Percentiles rank a stretch among this genome's conserved stretches.
These are phyloP conservation scores for Circinella umbellata DNA, from an alignment of 371 early-diverging fungal genomes.

Conservation along the genomic window DNA sequence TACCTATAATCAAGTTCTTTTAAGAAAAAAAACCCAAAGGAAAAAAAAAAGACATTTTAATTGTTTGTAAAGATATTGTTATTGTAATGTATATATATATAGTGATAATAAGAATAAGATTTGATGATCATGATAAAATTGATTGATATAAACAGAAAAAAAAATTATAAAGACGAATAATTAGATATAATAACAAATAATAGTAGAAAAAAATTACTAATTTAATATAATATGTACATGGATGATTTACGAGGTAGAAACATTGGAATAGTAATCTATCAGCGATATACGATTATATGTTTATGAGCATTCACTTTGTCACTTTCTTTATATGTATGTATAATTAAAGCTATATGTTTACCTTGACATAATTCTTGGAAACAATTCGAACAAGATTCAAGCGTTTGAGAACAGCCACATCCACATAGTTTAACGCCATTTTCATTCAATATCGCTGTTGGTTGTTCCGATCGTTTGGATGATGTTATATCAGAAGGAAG, in stretches of 20 bases:
- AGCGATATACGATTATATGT: too few species aligned
- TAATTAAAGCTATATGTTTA: slow-evolving; percentile 4
- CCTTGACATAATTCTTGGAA: slow-evolving; percentile 25
- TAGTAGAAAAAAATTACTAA: background rate
- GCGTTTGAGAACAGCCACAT: slow-evolving; percentile 40
- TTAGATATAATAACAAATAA: too few species aligned
- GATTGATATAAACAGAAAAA: too few species aligned
- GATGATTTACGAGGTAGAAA: background rate
- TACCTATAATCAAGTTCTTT: too few species aligned
- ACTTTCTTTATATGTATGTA: background rate
- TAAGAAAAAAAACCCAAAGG: too few species aligned
- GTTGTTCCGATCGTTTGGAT: slow-evolving; percentile 22
- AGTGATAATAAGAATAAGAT: too few species aligned
- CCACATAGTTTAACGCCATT: slow-evolving; percentile 37
- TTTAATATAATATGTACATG: background rate
- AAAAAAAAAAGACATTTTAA: too few species aligned
- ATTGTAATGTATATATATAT: too few species aligned
- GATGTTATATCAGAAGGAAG: slow-evolving; percentile 15
- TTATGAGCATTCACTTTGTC: too few species aligned
- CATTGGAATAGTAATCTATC: slow-evolving; percentile 9
- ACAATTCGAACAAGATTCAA: slow-evolving; percentile 35
- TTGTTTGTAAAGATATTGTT: too few species aligned
- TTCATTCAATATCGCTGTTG: slow-evolving; percentile 31
- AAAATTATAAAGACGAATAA: too few species aligned
- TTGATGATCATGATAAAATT: too few species aligned